Evolutionary conservation across 768 basidiomycete genomes (phyloP).

Genomic region (Mycena rebaudengoi): DNA sequence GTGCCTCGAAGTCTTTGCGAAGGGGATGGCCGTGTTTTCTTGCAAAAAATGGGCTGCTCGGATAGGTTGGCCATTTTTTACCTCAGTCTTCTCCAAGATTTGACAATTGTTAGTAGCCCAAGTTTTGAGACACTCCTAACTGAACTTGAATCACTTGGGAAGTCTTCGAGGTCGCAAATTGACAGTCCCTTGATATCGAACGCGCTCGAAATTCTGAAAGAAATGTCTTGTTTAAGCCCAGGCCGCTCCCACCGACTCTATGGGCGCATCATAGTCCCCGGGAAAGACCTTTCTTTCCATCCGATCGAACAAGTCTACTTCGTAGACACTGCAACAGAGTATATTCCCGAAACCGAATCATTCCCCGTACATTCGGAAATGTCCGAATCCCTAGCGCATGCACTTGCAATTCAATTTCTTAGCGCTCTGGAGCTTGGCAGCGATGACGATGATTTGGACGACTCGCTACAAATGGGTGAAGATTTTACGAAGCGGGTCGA

Average conservation of each 20-base stretch:
- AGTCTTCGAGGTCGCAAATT: neutral
- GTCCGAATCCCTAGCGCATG: conserved; percentile 16
- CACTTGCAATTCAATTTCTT: conserved; percentile 18
- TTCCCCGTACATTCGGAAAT: conserved; percentile 4
- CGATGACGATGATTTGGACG: conserved; percentile 24
- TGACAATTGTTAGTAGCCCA: conserved; percentile 5
- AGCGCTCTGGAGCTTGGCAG: conserved; percentile 24
- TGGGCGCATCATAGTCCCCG: conserved; percentile 13
- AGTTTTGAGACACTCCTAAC: conserved; percentile 10
- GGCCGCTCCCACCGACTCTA: neutral
- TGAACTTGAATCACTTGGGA: conserved; percentile 7
- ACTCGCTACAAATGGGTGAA: conserved; percentile 35
- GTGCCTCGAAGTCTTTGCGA: conserved; percentile 5
- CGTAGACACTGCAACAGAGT: conserved; percentile 5
- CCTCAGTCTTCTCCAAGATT: neutral
- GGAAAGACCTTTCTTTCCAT: conserved; percentile 6
- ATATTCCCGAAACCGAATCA: conserved; percentile 12
- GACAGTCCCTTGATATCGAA: neutral
- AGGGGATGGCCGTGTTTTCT: neutral
- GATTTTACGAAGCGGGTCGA: conserved; percentile 34
- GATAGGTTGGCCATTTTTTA: neutral
- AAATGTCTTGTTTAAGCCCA: neutral
- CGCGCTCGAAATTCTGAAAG: conserved; percentile 11
- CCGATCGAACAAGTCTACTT: conserved; percentile 8
- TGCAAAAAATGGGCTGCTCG: conserved; percentile 20